A percentile compares a stretch with the other conserved stretches of the same genome.
Evolutionary conservation across 768 basidiomycete species (phyloP).

Genomic region (Suillus sp.): DNA sequence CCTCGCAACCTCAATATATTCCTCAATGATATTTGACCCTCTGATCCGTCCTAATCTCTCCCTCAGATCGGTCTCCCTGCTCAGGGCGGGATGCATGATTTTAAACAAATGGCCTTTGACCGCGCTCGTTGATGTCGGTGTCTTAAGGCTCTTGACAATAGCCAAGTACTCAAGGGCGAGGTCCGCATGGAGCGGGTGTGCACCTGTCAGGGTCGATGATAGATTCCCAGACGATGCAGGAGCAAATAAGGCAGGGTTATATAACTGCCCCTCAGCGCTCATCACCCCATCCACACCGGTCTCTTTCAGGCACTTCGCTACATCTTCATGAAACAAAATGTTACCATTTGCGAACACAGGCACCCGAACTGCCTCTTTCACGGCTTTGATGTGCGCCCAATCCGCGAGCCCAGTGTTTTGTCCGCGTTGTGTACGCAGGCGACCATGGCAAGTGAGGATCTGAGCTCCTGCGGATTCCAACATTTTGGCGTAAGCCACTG

Average conservation of each 20-base stretch:
- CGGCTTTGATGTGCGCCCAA: constrained; percentile 87
- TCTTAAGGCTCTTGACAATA: constrained; percentile 65
- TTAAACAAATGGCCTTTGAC: constrained; percentile 96
- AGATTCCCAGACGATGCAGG: constrained; percentile 34
- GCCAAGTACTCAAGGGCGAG: constrained; percentile 87
- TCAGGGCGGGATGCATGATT: constrained; percentile 78
- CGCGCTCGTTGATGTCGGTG: constrained; percentile 69
- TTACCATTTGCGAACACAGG: constrained; percentile 99
- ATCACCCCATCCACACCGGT: constrained; percentile 94
- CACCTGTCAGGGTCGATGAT: constrained; percentile 32
- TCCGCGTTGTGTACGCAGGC: constrained; percentile 89
- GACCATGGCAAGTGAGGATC: constrained; percentile 91
- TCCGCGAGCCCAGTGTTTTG: constrained; percentile 84
- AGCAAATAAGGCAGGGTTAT: constrained; percentile 84
- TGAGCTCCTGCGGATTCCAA: constrained; percentile 94
- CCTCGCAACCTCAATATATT: constrained; percentile 53
- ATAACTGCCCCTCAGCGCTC: constrained; percentile 93
- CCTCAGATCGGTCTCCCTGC: constrained; percentile 67
- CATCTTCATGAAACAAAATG: constrained; percentile 84
- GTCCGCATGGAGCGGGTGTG: constrained; percentile 59
- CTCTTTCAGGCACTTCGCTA: constrained; percentile 71
- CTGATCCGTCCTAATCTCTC: constrained; percentile 63
- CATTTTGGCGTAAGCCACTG: constrained; percentile 94
- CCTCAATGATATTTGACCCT: constrained; percentile 25
- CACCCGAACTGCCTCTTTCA: constrained; percentile 86